phyloP scores from a whole-genome alignment of 352 stramenopile species.

The Globisporangium solare region DNA sequence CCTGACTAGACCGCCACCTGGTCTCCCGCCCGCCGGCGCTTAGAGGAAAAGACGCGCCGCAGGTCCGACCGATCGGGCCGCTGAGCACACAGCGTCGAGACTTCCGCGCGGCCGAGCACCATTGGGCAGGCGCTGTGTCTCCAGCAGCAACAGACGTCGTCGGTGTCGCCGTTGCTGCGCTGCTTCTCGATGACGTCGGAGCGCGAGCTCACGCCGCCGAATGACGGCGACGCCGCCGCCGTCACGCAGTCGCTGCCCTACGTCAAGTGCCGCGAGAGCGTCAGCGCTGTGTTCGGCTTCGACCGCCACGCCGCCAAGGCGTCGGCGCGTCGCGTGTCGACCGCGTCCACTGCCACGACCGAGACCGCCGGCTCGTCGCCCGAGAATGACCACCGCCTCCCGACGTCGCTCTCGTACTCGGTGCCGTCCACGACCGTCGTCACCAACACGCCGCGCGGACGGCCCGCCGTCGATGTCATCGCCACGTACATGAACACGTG shows the following conservation, averaged over 20 bases:
- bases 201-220: conserved; percentile 4
- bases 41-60: no score
- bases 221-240: conserved; percentile 17
- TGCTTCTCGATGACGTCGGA: conserved; percentile 16
- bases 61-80: no score
- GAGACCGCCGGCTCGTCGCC: conserved; percentile 20
- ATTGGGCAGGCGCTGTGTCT: conserved; percentile 56
- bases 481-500: conserved; percentile 89
- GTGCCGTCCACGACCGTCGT: conserved; percentile 52
- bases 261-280: conserved; percentile 54
- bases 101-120: conserved; percentile 16
- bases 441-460: conserved; percentile 61
- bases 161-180: conserved; percentile 10
- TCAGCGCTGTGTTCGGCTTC: conserved; percentile 50
- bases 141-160: conserved; percentile 30
- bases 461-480: conserved; percentile 78
- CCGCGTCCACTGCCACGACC: conserved; percentile 31
- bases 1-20: no score
- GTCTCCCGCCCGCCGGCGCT: no score
- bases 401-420: conserved; percentile 65
- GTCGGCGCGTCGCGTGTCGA: conserved; percentile 38
- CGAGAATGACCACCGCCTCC: conserved; percentile 35
- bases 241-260: conserved; percentile 65
- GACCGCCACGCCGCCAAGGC: conserved; percentile 24
- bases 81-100: not conserved